Evolutionary conservation across 148 eudicot genomes (phyloP).

Genomic region (Linanthus parryae): DNA sequence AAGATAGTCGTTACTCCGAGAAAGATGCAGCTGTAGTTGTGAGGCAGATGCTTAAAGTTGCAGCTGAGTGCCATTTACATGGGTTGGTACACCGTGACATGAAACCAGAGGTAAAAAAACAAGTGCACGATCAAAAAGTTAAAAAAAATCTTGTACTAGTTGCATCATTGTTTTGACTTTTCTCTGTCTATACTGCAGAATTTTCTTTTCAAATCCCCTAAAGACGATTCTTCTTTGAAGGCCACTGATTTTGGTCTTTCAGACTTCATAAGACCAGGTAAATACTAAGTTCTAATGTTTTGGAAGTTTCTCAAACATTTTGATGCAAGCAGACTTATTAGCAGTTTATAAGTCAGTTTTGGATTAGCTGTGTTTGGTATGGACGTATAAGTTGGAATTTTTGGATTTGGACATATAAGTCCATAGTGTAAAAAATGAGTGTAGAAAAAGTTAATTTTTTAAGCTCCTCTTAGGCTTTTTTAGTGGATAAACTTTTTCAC

Average conservation of each 20-base stretch:
- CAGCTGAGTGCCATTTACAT: slow-evolving; percentile 95
- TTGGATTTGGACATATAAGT: no score
- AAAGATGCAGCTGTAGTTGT: slow-evolving; percentile 91
- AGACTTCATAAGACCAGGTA: slow-evolving; percentile 90
- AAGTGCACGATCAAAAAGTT: neutral
- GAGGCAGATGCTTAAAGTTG: slow-evolving; percentile 96
- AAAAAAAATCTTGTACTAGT: no score
- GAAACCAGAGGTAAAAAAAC: slow-evolving; percentile 99
- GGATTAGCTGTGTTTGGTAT: no score
- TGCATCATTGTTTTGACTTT: neutral
- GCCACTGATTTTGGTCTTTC: slow-evolving; percentile 97
- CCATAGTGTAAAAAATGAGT: no score
- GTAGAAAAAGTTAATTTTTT: no score
- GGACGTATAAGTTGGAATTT: no score
- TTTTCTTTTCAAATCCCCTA: slow-evolving; percentile 77
- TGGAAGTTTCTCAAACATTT: neutral
- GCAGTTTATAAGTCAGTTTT: no score
- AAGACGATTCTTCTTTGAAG: slow-evolving; percentile 74
- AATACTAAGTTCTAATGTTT: slow-evolving; percentile 12
- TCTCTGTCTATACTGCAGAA: slow-evolving; percentile 38
- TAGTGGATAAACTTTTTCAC: no score
- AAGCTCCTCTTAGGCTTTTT: no score
- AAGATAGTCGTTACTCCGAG: slow-evolving; percentile 90
- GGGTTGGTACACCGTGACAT: slow-evolving; percentile 98
- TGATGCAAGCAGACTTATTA: no score